Evolutionary conservation across 768 basidiomycete genomes (phyloP), one percentile per base, ranked within the genome.

Genomic region (Lactarius sanguifluus): DNA sequence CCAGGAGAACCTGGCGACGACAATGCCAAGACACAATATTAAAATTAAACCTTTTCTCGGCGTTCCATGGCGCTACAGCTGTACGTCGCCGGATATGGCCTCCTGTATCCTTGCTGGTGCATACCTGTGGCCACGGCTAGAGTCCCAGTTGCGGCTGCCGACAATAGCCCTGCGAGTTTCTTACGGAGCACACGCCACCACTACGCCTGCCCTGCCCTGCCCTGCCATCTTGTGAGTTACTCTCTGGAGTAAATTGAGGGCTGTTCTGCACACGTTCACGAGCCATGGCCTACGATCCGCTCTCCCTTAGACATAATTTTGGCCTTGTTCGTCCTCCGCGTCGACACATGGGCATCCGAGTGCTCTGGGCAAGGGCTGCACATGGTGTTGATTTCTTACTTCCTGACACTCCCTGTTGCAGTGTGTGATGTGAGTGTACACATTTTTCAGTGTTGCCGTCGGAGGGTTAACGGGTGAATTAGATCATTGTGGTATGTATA

Each of bases 201-300:
- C 85, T 25, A 91, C 83, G 1, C 91, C 92, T 13, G 59, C 36
- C 12, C 36, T 36, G 8, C 12, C 3, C 36, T 38, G 36, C 45
- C 41, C 25, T n/a, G 10, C 55, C 57, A 59, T 54, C 25, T 40
- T 54, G 23, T n/a, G 34, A 23, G 36, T 58, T 15, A 45, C 13
- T 18, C 73, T 86, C 86, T 1, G 87, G 91, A 1, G 83, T 87
- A 12, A 34, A 2, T 74, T 74, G 58, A 86, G 84, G 2, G 89
- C 94, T 0, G 83, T 87, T 6, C 74, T 74, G 61, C 94, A 85
- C 59, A 97, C 87, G 55, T 81, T 76, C 64, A 82, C 82, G 5
- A 98, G 82, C 96, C 96, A 98, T 0, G 95, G 93, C 69, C 84
- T 80, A 23, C 94, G 87, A 74, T 97, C 95, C 2, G 78, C 28